Evolutionary conservation across 2,329 filamentous ascomycete genomes (phyloP).

Genomic region (Talaromyces sp.): DNA sequence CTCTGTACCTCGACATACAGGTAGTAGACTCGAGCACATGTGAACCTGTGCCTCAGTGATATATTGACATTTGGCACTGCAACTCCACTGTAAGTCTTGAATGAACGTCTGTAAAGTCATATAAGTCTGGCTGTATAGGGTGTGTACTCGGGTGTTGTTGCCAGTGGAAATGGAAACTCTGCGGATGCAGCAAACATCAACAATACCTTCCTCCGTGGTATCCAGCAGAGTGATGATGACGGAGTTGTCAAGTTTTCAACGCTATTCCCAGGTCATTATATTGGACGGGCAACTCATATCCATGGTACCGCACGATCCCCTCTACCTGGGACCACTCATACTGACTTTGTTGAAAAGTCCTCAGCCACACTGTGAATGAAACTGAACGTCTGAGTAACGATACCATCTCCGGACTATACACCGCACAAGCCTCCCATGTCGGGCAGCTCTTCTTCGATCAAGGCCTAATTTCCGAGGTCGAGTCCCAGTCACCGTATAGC

Average conservation of each 20-base stretch:
- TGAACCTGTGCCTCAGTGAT: slow-evolving; percentile 36
- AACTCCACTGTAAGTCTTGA: slow-evolving; percentile 33
- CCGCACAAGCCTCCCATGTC: slow-evolving; percentile 52
- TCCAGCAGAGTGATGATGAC: slow-evolving; percentile 41
- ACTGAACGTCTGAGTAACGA: neutral
- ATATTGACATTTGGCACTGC: slow-evolving; percentile 41
- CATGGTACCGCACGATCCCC: slow-evolving; percentile 29
- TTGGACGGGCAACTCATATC: slow-evolving; percentile 42
- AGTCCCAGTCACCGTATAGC: slow-evolving; percentile 46
- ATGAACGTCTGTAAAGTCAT: neutral
- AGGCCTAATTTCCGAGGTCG: slow-evolving; percentile 52
- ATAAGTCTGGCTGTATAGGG: slow-evolving; percentile 15
- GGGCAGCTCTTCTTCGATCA: slow-evolving; percentile 65
- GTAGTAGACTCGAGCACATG: slow-evolving; percentile 23
- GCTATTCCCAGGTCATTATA: slow-evolving; percentile 40
- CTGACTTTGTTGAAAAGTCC: neutral
- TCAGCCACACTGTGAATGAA: neutral
- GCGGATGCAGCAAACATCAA: slow-evolving; percentile 25
- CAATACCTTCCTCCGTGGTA: slow-evolving; percentile 43
- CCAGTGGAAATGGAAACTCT: slow-evolving; percentile 32
- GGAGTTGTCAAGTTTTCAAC: slow-evolving; percentile 47
- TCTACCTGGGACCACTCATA: too few species aligned
- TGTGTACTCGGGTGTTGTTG: slow-evolving; percentile 39
- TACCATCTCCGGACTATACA: slow-evolving; percentile 40
- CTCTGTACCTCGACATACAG: slow-evolving; percentile 5